Base-by-base conservation (phyloP, 2,329 filamentous ascomycete genomes). In the Lecanicillium sp. region DNA sequence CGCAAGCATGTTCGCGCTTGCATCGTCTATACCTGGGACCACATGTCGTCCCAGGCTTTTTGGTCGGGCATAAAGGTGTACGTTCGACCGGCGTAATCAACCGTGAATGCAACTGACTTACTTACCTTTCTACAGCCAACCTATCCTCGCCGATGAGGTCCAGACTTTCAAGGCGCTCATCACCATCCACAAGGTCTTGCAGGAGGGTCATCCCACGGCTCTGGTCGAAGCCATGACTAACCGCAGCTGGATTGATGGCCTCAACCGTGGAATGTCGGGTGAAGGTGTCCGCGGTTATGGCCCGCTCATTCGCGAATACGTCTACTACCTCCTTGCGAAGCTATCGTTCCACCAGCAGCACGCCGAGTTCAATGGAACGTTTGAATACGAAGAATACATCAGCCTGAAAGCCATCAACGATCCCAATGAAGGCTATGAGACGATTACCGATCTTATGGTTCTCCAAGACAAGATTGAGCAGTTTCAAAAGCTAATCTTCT, bases 51-150 rank as follows among this genome's bases (percentile, higher is more conserved):
- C 30, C 74, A 80, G 58, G 87, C 89, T 57, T 98, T 98, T 63
- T 98, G 92, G 92, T 80, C 87, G 41, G 90, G 89, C 59, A 94
- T 98, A 76, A 98, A 98, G 79, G 89, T 97, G 84, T 94, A 75
- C 51, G 83, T 74, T 69, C 37, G 32, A 7, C 10, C 3, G 3
- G 6, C 19, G 18, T 9, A 14, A 14, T 5, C 9, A 17, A 22
- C 17, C 27, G 14, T 4, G 12, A 4, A 5, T 17, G 14, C 25
- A 13, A n/a, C 5, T 15, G 13, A 5, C 22, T 20, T 19, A 31
- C 19, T 29, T 40, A 11, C 37, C 29, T n/a, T 14, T 7, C 22
- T 17, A 29, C 50, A 94, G 87, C 55, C 90, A 97, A 68, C 92
- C 92, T n/a, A 88, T 98, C 56, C 78, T 97, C 48, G 90, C 92